Base-by-base conservation (phyloP, 2,329 filamentous ascomycete genomes). In the Myriosclerotinia scirpicola region DNA sequence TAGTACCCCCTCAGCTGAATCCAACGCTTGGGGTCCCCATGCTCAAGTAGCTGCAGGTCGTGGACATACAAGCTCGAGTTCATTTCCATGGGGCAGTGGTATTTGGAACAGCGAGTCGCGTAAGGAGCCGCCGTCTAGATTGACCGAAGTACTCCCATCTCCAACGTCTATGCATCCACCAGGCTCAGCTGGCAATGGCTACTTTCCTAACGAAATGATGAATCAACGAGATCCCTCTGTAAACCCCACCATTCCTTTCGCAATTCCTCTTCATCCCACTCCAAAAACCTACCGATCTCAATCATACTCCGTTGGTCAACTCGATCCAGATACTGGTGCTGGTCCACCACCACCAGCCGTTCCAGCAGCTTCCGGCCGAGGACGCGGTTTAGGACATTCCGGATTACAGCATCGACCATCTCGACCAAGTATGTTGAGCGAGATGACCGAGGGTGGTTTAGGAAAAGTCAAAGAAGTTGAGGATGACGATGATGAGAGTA, bases 241-340 rank as follows among this genome's bases (percentile, higher is more conserved):
- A 53, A 88, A 85, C 69, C 78, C 83, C 71, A 87, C 94, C 69
- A 90, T 96, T 64, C 91, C 92, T 0, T 96, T 96, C 74, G 85
- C 91, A 8, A 96, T 96, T 71, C 93, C 93, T 5, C 82, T 96
- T 26, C 91, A 96, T 70, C 93, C 94, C 0, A 95, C 92, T 0
- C 91, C 91, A 1, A 98, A 98, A 78, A 93, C 92, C 1, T 95
- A 96, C 73, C 89, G 95, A 54, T 99, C 95, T 7, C 92, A 97
- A 78, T 98, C 95, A 5, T 98, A 98, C 78, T 98, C 94, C 0
- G 94, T 96, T 58, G 93, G 93, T 5, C 93, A 97, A 76, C 82
- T 93, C 68, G 93, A 97, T 64, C 85, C 88, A 0, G 91, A 94
- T 67, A 79, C 71, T 3, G 70, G 71, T 46, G 71, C 70, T 30